Conservation (phyloP, 148 eudicot species). For the Selenicereus undatus region DNA sequence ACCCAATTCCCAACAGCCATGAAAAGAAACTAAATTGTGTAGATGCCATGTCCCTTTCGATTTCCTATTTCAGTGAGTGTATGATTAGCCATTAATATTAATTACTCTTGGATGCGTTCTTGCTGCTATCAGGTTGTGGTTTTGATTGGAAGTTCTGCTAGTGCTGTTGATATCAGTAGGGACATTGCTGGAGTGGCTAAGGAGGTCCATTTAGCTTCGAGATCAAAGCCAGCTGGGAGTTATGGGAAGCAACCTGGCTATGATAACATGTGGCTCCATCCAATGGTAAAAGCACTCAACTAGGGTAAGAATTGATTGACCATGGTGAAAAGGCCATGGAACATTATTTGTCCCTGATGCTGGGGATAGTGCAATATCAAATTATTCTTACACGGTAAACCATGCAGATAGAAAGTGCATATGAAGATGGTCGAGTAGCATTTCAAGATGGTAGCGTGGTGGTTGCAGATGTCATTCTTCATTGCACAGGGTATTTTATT, state of each 20-base stretch:
- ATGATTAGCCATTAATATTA: not conserved
- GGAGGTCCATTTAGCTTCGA: slow-evolving; percentile 83
- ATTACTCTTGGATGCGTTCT: not conserved
- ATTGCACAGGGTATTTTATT: slow-evolving; percentile 79
- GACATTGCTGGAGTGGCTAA: slow-evolving; percentile 71
- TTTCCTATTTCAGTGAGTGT: not conserved
- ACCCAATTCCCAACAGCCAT: too few relatives aligned
- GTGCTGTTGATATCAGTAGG: slow-evolving; percentile 76
- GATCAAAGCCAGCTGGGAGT: slow-evolving; percentile 42
- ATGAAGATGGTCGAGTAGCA: slow-evolving; percentile 57
- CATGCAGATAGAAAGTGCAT: slow-evolving; percentile 64
- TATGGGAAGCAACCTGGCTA: slow-evolving; percentile 46
- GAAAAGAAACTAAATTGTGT: not conserved
- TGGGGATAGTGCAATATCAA: slow-evolving; percentile 5
- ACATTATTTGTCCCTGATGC: slow-evolving; percentile 13
- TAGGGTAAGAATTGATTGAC: slow-evolving; percentile 20
- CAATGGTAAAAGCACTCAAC: slow-evolving; percentile 55
- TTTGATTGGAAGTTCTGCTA: slow-evolving; percentile 78
- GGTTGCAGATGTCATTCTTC: slow-evolving; percentile 70
- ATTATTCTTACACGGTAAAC: slow-evolving; percentile 16
- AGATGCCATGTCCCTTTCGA: not conserved
- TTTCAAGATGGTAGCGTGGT: slow-evolving; percentile 58
- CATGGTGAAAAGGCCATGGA: slow-evolving; percentile 9
- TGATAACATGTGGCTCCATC: slow-evolving; percentile 76
- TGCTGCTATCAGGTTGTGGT: slow-evolving; percentile 55